phyloP scores from a whole-genome alignment of 2,329 filamentous ascomycete species.

The Xylaria sp. region DNA sequence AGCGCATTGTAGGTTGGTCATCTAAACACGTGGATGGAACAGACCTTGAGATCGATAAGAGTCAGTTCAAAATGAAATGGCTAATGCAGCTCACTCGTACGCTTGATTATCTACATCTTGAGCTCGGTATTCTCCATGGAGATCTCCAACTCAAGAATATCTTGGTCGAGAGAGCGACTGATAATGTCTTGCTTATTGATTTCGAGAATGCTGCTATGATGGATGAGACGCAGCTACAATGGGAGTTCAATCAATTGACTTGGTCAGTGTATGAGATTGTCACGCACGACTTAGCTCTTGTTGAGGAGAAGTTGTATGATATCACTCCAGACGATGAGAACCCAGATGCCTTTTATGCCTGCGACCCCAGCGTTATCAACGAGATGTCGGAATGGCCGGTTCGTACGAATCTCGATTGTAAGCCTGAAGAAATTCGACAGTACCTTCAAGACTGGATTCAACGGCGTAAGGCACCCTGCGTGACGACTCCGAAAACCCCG shows the following conservation, averaged over 20 bases:
- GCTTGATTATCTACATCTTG: conserved; percentile 34
- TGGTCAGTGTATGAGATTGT: conserved; percentile 31
- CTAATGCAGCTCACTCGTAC: conserved; percentile 28
- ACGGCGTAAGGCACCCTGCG: conserved; percentile 1
- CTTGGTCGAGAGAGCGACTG: conserved; percentile 19
- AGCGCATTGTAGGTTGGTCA: conserved; percentile 46
- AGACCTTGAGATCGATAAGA: conserved; percentile 39
- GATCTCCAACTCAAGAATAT: conserved; percentile 33
- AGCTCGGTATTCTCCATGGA: conserved; percentile 30
- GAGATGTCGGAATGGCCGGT: conserved; percentile 18
- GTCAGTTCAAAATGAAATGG: conserved; percentile 35
- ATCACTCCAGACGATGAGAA: background rate
- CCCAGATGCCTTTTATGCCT: background rate
- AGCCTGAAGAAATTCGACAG: conserved; percentile 8
- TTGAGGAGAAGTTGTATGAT: background rate
- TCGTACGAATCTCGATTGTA: conserved; percentile 15
- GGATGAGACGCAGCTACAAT: background rate
- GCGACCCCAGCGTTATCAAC: conserved; percentile 9
- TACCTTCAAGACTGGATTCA: conserved; percentile 21
- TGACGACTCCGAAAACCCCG: background rate
- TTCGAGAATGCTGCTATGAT: background rate
- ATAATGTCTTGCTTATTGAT: conserved; percentile 28
- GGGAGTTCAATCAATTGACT: conserved; percentile 18
- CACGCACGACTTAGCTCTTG: conserved; percentile 22
- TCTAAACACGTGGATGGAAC: conserved; percentile 44